Evolutionary conservation across 768 basidiomycete species (phyloP), one percentile per base, ranked within the genome.

Genomic region (Guyanaporus albipodus): DNA sequence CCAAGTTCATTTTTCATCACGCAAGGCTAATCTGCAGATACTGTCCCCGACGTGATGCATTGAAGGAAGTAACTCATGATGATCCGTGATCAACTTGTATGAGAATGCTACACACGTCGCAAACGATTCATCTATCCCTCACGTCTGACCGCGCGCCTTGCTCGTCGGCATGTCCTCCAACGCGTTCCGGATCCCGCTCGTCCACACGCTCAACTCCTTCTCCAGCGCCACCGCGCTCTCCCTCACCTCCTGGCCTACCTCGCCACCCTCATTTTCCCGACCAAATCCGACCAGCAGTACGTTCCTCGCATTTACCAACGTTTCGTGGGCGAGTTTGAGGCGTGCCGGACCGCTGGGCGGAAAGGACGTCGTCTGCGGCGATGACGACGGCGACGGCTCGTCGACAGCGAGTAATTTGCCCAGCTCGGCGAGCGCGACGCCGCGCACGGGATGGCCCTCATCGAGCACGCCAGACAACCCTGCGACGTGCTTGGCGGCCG

Each of bases 351-450:
- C 87, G 4, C 78, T 82, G 0, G 87, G 88, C 4, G 85, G 87
- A 60, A 82, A 88, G 0, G 60, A 31, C 14, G 55, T 46, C 11
- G 46, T 50, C 22, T 50, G 33, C 23, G 48, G 17, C 27, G 59
- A 15, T 56, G 52, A 35, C 12, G 54, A 49, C 2, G 80, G 77
- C 4, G 67, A 63, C 0, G 82, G 83, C 59, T 91, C 88, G 55
- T 91, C 87, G 0, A 91, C 85, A 0, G 80, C 79, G 6, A 93
- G 72, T 7, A 92, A 68, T 67, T 91, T 93, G 0, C 87, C 91
- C 6, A 90, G 71, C 62, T 94, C 91, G 3, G 84, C 82, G 8
- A 85, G 68, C 4, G 86, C 81, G 19, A 94, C 69, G 0, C 79
- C 89, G 1, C 87, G 75, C 1, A 86, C 76, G 0, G 93, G 91